Evolutionary conservation across 2,329 filamentous ascomycete genomes (phyloP).

Genomic region (Aspergillus sp.): DNA sequence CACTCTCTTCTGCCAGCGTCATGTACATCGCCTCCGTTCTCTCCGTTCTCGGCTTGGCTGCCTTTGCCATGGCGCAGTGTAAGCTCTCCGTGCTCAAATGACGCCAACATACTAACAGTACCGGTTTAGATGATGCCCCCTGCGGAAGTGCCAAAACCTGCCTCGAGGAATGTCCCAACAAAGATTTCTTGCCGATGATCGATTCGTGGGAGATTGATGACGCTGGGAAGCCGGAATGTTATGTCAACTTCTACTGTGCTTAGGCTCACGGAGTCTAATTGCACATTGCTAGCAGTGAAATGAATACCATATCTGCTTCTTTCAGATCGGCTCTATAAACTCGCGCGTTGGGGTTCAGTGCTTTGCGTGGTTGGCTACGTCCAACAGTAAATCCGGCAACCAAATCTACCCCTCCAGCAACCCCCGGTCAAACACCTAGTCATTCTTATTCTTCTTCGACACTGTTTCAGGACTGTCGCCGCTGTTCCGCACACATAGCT

Average conservation of each 20-base stretch:
- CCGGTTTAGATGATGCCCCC: conserved; percentile 1
- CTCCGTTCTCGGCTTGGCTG: background rate
- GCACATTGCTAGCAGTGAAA: too few species aligned
- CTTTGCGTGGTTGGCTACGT: too few species aligned
- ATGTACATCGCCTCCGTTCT: background rate
- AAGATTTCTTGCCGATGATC: conserved; percentile 11
- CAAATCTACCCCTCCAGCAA: too few species aligned
- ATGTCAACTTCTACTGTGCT: conserved; percentile 17
- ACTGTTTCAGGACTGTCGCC: background rate
- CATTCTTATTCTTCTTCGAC: too few species aligned
- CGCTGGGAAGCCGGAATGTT: conserved; percentile 6
- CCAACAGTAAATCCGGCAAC: too few species aligned
- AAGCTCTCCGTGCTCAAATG: background rate
- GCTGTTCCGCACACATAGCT: background rate
- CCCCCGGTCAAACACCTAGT: too few species aligned
- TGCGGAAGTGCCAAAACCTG: conserved; percentile 14
- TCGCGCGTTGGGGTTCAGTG: too few species aligned
- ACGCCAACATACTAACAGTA: background rate
- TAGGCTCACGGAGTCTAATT: background rate
- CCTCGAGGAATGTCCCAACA: conserved; percentile 1
- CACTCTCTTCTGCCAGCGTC: too few species aligned
- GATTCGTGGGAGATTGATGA: conserved; percentile 8
- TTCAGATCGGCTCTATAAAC: too few species aligned
- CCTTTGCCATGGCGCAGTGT: conserved; percentile 1
- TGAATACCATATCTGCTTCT: too few species aligned